Conservation (phyloP, 495 filamentous ascomycete species). For the Tuber calosporum region DNA sequence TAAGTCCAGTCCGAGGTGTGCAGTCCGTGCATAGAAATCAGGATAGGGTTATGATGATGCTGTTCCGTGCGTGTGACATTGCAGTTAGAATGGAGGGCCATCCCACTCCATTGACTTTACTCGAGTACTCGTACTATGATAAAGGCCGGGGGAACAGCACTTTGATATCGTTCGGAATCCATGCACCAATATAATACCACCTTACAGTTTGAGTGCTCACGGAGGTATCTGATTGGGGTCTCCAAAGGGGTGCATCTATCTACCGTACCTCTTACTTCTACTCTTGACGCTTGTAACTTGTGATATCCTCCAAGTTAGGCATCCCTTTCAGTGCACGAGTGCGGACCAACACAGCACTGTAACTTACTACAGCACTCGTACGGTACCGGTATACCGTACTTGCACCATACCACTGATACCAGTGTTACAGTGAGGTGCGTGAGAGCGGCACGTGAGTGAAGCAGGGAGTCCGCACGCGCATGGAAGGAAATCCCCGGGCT, state of each 20-base stretch:
- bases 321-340: not conserved
- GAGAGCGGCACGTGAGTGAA: conserved; percentile 1
- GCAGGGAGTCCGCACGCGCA: not conserved
- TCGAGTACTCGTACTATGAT: no score
- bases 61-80: not conserved
- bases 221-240: not conserved
- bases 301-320: not conserved
- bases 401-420: no score
- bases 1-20: not conserved
- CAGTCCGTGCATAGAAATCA: not conserved
- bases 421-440: not conserved
- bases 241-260: not conserved
- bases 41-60: not conserved
- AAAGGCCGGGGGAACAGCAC: not conserved
- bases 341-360: not conserved
- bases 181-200: not conserved
- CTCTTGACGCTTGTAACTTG: not conserved
- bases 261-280: not conserved
- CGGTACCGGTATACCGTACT: not conserved
- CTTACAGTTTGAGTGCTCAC: not conserved
- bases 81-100: not conserved
- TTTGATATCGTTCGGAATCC: not conserved
- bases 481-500: not conserved
- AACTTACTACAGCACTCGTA: no score
- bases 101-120: not conserved